A percentile compares a stretch with the other conserved stretches of the same genome.
These are phyloP conservation scores for Cyclanthera cordifolia DNA, from an alignment of 306 rosid species.

Conservation along the genomic window DNA sequence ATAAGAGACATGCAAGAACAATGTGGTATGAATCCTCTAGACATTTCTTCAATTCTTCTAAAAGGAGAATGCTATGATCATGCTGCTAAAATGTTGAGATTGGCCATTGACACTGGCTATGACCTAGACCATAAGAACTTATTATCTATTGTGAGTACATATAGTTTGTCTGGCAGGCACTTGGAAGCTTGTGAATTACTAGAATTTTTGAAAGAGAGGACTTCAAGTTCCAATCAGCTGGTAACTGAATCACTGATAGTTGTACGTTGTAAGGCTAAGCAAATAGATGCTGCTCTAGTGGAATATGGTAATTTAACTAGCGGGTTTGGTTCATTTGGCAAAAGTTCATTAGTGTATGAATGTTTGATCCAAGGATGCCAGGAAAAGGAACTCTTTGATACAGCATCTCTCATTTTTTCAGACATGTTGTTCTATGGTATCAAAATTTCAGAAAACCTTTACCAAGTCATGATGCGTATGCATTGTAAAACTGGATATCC, in stretches of 20 bases:
- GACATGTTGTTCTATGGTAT: slow-evolving; percentile 77
- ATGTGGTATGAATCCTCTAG: slow-evolving; percentile 59
- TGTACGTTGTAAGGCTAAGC: slow-evolving; percentile 64
- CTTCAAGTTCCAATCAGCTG: slow-evolving; percentile 46
- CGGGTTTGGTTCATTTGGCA: slow-evolving; percentile 40
- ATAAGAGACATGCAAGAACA: slow-evolving; percentile 60
- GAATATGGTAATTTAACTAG: slow-evolving; percentile 41
- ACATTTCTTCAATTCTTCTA: slow-evolving; percentile 64
- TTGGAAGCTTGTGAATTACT: slow-evolving; percentile 77
- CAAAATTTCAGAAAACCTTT: slow-evolving; percentile 48
- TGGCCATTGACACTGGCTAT: slow-evolving; percentile 56
- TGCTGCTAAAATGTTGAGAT: slow-evolving; percentile 63
- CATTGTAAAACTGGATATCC: slow-evolving; percentile 66
- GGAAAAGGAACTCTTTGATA: slow-evolving; percentile 49
- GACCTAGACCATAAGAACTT: slow-evolving; percentile 59
- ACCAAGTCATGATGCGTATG: slow-evolving; percentile 47
- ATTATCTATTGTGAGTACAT: slow-evolving; percentile 58
- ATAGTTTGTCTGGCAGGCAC: slow-evolving; percentile 68
- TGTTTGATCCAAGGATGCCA: slow-evolving; percentile 56
- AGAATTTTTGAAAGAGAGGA: slow-evolving; percentile 56
- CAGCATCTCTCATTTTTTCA: slow-evolving; percentile 70
- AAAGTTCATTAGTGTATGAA: slow-evolving; percentile 55
- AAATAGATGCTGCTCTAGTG: slow-evolving; percentile 60
- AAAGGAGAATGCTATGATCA: slow-evolving; percentile 67
- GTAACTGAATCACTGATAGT: slow-evolving; percentile 64